phyloP scores from a whole-genome alignment of 345 rosid species.

The Citrus reticulata region DNA sequence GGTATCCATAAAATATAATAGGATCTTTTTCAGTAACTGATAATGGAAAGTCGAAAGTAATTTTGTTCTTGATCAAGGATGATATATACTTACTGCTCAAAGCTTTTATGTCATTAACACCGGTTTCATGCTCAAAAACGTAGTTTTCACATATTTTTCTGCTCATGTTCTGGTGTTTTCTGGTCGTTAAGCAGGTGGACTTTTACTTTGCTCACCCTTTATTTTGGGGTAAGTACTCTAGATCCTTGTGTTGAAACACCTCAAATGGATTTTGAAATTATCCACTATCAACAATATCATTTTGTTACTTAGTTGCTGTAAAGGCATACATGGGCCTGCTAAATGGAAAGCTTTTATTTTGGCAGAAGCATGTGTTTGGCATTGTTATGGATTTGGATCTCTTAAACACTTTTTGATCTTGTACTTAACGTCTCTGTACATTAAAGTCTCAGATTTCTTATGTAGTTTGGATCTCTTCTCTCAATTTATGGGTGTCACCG shows the following conservation, averaged over 20 bases:
- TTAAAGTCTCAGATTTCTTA: not conserved
- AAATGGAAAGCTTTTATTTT: not conserved
- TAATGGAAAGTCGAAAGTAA: not conserved
- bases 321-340: not conserved
- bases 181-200: slow-evolving; percentile 53
- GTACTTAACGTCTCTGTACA: slow-evolving; percentile 2
- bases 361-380: slow-evolving; percentile 1
- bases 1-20: not conserved
- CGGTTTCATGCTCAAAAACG: not conserved
- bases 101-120: not conserved
- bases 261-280: not conserved
- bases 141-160: slow-evolving; percentile 1
- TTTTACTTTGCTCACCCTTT: slow-evolving; percentile 51
- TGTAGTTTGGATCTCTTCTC: slow-evolving; percentile 57
- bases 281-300: not conserved
- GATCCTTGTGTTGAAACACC: not conserved
- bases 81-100: not conserved
- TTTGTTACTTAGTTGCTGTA: not conserved
- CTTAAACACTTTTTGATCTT: not conserved
- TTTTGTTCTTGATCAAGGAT: not conserved
- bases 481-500: slow-evolving; percentile 58
- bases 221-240: slow-evolving; percentile 59
- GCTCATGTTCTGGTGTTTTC: slow-evolving; percentile 11
- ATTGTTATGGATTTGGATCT: not conserved
- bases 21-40: not conserved